Evolutionary conservation across 768 basidiomycete genomes (phyloP).

Genomic region (Hysterangium stoloniferum): DNA sequence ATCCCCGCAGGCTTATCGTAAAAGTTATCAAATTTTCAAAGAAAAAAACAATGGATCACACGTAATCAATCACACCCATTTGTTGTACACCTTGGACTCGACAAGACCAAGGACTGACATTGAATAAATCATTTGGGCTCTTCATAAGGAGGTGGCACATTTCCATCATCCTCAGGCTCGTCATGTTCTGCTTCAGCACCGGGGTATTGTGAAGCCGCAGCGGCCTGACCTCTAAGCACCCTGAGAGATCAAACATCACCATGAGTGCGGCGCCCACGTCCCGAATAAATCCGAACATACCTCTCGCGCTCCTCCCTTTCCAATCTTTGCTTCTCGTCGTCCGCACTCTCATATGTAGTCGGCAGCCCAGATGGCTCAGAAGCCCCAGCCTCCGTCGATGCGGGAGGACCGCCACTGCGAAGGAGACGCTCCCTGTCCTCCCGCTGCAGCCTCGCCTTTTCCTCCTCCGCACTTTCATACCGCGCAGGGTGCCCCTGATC

Average conservation of each 20-base stretch:
- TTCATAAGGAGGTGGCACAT: constrained; percentile 9
- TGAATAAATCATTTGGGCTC: constrained; percentile 8
- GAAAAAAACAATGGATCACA: not conserved
- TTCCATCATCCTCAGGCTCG: no score
- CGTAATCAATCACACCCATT: not conserved
- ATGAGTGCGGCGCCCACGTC: not conserved
- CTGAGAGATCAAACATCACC: not conserved
- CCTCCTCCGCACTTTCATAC: constrained; percentile 46
- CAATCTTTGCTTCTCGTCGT: constrained; percentile 55
- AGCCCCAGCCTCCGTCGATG: not conserved
- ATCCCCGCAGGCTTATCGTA: not conserved
- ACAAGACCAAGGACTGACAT: no score
- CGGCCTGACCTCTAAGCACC: not conserved
- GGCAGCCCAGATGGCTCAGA: constrained; percentile 13
- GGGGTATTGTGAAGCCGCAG: not conserved
- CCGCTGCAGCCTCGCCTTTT: constrained; percentile 52
- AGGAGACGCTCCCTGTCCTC: constrained; percentile 46
- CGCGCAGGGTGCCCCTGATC: constrained; percentile 20
- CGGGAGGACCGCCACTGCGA: constrained; percentile 15
- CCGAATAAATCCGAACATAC: constrained; percentile 1
- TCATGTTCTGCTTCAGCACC: not conserved
- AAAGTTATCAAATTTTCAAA: not conserved
- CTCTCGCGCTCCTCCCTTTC: constrained; percentile 64
- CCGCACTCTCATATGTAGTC: constrained; percentile 38
- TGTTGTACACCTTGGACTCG: not conserved